Conservation (phyloP, 1,284 basidiomycete genomes). For the Puccinia hordei region DNA sequence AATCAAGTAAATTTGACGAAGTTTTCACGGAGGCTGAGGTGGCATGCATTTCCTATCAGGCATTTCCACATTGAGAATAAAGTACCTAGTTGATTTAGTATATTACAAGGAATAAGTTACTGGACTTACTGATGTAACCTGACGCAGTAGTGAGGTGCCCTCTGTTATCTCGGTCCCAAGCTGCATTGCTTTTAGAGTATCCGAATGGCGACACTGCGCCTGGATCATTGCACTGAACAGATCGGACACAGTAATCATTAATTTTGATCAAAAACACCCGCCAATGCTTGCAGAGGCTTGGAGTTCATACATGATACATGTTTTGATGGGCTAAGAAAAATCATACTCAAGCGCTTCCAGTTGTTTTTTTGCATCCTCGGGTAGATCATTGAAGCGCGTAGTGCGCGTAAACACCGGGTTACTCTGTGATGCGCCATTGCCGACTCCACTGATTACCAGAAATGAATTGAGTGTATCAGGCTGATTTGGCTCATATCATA, state of each 20-base stretch:
- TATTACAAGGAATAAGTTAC: not conserved
- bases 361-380: conserved; percentile 41
- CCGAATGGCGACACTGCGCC: conserved; percentile 34
- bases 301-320: not conserved
- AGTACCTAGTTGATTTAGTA: not conserved
- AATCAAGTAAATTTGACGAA: conserved; percentile 17
- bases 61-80: not conserved
- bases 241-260: not conserved
- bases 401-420: conserved; percentile 23
- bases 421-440: conserved; percentile 9
- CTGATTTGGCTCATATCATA: not conserved
- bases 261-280: not conserved
- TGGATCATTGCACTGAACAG: conserved; percentile 46
- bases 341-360: conserved; percentile 43
- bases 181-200: conserved; percentile 33
- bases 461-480: not conserved
- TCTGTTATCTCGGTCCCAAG: conserved; percentile 41
- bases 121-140: conserved; percentile 32
- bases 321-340: not conserved
- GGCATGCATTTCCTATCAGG: conserved; percentile 28
- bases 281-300: not conserved
- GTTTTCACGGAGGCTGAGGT: conserved; percentile 25
- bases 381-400: conserved; percentile 43
- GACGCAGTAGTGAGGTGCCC: conserved; percentile 29
- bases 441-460: not conserved